Evolutionary conservation across 1,284 basidiomycete species (phyloP).

Genomic region (Moesziomyces parantarcticus): DNA sequence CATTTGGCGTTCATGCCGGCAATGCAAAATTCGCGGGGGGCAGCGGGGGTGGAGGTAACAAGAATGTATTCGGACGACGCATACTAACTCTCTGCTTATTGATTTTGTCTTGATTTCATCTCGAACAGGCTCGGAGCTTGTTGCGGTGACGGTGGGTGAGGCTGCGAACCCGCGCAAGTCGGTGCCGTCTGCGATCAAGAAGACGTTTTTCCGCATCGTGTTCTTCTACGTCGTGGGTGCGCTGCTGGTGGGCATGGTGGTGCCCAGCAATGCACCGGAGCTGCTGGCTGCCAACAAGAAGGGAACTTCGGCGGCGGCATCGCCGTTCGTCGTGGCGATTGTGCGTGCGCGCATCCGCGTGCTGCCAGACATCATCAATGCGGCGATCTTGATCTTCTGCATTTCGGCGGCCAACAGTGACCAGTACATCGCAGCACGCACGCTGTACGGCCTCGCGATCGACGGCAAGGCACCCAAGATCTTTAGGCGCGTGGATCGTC

Average conservation of each 20-base stretch:
- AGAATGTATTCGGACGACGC: too few relatives aligned
- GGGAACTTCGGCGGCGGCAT: constrained; percentile 71
- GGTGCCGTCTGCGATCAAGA: constrained; percentile 73
- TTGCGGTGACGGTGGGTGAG: constrained; percentile 70
- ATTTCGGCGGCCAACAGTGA: constrained; percentile 71
- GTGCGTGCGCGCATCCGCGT: constrained; percentile 77
- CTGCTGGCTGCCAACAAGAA: constrained; percentile 37
- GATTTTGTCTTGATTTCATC: too few relatives aligned
- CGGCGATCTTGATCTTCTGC: constrained; percentile 64
- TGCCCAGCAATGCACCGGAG: constrained; percentile 48
- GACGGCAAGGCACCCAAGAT: constrained; percentile 72
- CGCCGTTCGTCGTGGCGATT: constrained; percentile 79
- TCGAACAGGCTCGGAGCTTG: constrained; percentile 71
- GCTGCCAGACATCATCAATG: constrained; percentile 75
- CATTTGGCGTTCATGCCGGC: too few relatives aligned
- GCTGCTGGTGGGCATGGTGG: constrained; percentile 68
- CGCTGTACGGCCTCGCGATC: constrained; percentile 72
- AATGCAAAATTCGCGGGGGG: too few relatives aligned
- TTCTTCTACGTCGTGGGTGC: constrained; percentile 76
- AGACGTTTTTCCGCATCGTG: constrained; percentile 73
- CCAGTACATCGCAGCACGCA: constrained; percentile 72
- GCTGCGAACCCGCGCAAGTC: constrained; percentile 74
- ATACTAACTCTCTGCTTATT: too few relatives aligned
- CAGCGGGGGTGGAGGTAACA: too few relatives aligned
- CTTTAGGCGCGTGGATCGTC: constrained; percentile 71